Evolutionary conservation across 257 asterid species (phyloP), one percentile per base, ranked within the genome.

Genomic region (Capsicum rhomboideum): DNA sequence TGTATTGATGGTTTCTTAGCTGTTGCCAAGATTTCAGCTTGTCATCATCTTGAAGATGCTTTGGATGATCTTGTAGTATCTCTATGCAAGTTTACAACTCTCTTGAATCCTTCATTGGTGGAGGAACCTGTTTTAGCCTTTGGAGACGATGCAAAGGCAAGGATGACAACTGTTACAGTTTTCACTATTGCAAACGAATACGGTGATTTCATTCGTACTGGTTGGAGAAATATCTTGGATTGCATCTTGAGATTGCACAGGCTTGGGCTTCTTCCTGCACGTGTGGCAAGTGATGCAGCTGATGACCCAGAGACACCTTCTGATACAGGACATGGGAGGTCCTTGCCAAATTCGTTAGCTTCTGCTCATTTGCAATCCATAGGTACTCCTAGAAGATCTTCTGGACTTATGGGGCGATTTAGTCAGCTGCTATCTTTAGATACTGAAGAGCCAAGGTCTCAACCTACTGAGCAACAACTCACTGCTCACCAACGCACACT

Each of bases 401-500:
- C 99, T 10, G 98, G 98, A 72, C 90, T 94, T 82, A 95, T 95
- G 98, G 98, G 97, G 26, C 88, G 98, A 80, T 95, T 95, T 89
- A 95, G 99, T 89, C 99, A 94, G 87, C 97, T 95, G 53, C 85
- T 95, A 61, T 95, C 98, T 74, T 93, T 95, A 53, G 98, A 95
- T 84, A 90, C 97, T 14, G 98, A 95, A 88, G 99, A 95, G 87
- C 97, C 99, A 49, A 90, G 97, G 86, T 93, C 97, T 58, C 98
- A 95, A 86, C 98, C 98, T 50, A 92, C 99, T 8, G 98, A 95
- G 69, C 96, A 93, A 89, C 98, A 95, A 89, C 96, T 94, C 55
- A 97, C 98, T 80, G 98, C 99, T 84, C 99, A 94, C 88, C 99
- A 96, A 82, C 97, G 97, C 82, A 94, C 99, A 0, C 95, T 96